Conservation (phyloP, 2,329 filamentous ascomycete genomes). For the Fusarium drepaniforme region DNA sequence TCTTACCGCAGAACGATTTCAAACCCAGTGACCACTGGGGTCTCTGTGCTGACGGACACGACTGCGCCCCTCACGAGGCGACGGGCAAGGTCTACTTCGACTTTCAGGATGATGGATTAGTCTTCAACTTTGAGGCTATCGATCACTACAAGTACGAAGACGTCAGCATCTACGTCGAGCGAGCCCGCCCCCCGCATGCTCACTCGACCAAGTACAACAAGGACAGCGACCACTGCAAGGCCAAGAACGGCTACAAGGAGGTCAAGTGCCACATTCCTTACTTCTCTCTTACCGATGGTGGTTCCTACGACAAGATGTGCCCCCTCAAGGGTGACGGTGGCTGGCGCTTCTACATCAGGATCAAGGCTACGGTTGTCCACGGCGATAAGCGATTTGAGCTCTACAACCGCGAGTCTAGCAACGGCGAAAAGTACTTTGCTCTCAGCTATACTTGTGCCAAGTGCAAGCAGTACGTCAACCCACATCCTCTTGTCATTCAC, state of each 20-base stretch:
- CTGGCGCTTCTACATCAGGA: slow-evolving; percentile 45
- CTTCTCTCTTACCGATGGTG: slow-evolving; percentile 40
- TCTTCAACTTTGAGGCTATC: slow-evolving; percentile 41
- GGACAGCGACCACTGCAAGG: slow-evolving; percentile 39
- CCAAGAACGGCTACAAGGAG: slow-evolving; percentile 35
- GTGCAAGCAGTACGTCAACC: slow-evolving; percentile 36
- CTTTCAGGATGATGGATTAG: slow-evolving; percentile 42
- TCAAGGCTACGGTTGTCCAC: slow-evolving; percentile 40
- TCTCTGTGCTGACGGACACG: slow-evolving; percentile 34
- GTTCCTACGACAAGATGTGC: slow-evolving; percentile 41
- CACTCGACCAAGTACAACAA: slow-evolving; percentile 40
- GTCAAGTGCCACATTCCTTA: slow-evolving; percentile 43
- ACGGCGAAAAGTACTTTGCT: slow-evolving; percentile 42
- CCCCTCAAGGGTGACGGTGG: slow-evolving; percentile 42
- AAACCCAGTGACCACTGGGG: slow-evolving; percentile 40
- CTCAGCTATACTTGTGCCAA: slow-evolving; percentile 44
- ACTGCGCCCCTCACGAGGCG: slow-evolving; percentile 40
- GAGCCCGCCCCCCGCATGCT: slow-evolving; percentile 33
- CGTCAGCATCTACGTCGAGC: slow-evolving; percentile 38
- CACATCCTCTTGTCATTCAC: background rate
- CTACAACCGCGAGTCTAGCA: slow-evolving; percentile 38
- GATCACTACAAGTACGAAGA: slow-evolving; percentile 46
- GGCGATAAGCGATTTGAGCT: slow-evolving; percentile 40
- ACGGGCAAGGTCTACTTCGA: slow-evolving; percentile 40
- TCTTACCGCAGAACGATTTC: slow-evolving; percentile 39